phyloP scores from a whole-genome alignment of 176 grass and related monocot genomes.

The Aegilops speltoides region DNA sequence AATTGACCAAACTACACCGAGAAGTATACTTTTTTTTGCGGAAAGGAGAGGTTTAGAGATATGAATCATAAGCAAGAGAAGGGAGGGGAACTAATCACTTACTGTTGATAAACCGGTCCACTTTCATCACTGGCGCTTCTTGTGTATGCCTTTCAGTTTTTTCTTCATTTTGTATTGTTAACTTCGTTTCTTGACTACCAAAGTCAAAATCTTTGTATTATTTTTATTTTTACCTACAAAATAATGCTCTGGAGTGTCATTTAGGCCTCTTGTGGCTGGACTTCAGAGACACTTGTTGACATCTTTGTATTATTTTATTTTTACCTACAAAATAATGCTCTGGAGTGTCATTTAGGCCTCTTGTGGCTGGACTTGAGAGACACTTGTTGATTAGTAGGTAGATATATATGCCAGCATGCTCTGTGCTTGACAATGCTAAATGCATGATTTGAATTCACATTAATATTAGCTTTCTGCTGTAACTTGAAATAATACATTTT shows the following conservation, averaged over 20 bases:
- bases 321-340: neutral
- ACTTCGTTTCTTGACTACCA: neutral
- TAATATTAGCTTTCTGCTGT: neutral
- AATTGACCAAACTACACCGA: neutral
- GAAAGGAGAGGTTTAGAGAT: neutral
- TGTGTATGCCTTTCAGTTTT: neutral
- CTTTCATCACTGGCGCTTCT: neutral
- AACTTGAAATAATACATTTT: conserved; percentile 1
- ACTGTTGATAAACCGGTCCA: neutral
- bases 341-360: neutral
- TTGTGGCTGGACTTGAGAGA: neutral
- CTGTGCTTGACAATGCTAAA: neutral
- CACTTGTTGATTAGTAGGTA: neutral
- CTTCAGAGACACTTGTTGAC: neutral
- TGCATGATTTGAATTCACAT: too few relatives aligned
- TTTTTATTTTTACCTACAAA: neutral
- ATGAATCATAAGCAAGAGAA: neutral
- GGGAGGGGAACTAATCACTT: neutral
- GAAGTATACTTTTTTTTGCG: too few relatives aligned
- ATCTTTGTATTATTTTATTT: neutral
- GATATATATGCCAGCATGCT: neutral
- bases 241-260: neutral
- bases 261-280: neutral
- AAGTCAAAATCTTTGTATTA: neutral
- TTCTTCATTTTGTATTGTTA: neutral